phyloP scores from a whole-genome alignment of 2,329 filamentous ascomycete species.

The Didymella pinodella region DNA sequence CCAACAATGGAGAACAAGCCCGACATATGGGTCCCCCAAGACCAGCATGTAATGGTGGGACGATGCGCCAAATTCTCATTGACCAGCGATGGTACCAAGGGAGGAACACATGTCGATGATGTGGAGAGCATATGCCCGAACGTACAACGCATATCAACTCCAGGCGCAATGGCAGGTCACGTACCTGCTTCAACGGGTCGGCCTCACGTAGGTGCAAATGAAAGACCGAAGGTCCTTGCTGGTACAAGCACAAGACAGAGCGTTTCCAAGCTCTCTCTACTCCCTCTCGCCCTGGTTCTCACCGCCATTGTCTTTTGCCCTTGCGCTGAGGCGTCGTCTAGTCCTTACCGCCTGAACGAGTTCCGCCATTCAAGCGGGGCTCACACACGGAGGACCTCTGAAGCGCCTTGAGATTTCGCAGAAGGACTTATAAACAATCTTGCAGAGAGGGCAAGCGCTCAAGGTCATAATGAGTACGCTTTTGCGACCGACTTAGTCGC shows the following conservation, averaged over 20 bases:
- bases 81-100: conserved; percentile 33
- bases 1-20: conserved; percentile 24
- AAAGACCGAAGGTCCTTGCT: background rate
- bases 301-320: background rate
- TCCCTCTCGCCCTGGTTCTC: background rate
- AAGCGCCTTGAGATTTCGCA: background rate
- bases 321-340: background rate
- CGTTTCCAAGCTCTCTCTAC: background rate
- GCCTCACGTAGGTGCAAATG: background rate
- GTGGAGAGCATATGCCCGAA: conserved; percentile 11
- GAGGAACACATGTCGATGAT: conserved; percentile 27
- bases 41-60: conserved; percentile 28
- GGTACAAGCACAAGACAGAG: background rate
- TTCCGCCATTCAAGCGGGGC: background rate
- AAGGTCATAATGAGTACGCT: background rate
- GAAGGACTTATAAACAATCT: background rate
- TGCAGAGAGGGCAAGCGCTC: background rate
- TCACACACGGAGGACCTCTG: background rate
- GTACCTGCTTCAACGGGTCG: background rate
- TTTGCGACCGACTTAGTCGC: conserved; percentile 4
- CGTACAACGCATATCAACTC: background rate
- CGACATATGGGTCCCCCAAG: conserved; percentile 28
- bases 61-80: conserved; percentile 29
- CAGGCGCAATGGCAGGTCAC: background rate
- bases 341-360: background rate